Percentiles rank a stretch among this genome's conserved stretches.
These are phyloP conservation scores for Paramecium caudatum DNA, from an alignment of 73 alveolate genomes.

Conservation along the genomic window DNA sequence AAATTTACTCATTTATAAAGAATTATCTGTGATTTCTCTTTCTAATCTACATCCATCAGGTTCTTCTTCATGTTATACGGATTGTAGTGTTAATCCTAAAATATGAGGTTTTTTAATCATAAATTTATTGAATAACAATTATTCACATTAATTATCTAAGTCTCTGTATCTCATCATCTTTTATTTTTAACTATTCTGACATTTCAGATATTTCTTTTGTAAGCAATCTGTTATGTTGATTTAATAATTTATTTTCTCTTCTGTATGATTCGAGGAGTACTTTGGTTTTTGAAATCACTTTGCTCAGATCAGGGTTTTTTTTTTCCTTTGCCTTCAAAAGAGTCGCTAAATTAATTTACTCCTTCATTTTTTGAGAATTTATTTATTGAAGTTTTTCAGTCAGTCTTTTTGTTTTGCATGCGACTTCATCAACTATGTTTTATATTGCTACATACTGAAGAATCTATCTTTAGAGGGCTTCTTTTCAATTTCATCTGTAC, in stretches of 20 bases:
- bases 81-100: neutral
- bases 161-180: conserved; percentile 13
- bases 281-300: neutral
- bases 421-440: neutral
- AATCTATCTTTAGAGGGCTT: conserved; percentile 11
- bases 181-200: neutral
- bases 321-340: conserved; percentile 8
- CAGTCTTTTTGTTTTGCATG: conserved; percentile 51
- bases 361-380: conserved; percentile 7
- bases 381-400: conserved; percentile 43
- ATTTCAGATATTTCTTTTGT: neutral
- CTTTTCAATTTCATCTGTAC: conserved; percentile 45
- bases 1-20: neutral
- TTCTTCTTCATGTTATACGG: neutral
- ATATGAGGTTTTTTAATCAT: conserved; percentile 33
- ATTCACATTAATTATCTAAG: too few relatives aligned
- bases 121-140: conserved; percentile 30
- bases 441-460: neutral
- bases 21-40: neutral
- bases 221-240: neutral
- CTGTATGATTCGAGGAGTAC: neutral
- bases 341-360: neutral
- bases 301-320: neutral
- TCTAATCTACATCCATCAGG: neutral
- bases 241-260: conserved; percentile 36